Evolutionary conservation across 202 grass and related monocot genomes (phyloP).

Genomic region (Carex sylvatica): DNA sequence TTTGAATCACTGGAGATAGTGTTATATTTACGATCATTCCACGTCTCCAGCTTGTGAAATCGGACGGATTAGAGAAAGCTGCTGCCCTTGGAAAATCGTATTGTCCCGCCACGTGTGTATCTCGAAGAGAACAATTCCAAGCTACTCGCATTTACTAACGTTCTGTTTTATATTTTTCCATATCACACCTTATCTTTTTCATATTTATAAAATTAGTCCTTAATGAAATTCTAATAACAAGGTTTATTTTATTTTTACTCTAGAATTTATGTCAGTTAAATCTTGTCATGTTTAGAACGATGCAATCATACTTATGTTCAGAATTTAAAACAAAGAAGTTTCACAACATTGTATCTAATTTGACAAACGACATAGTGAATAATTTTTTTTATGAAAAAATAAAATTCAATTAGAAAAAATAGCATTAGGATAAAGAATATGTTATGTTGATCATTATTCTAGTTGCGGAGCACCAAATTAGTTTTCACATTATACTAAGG

Average conservation of each 20-base stretch:
- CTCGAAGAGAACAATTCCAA: background rate
- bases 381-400: background rate
- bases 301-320: too few species aligned
- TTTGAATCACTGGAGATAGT: background rate
- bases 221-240: background rate
- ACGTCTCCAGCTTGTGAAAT: background rate
- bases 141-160: background rate
- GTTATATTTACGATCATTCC: background rate
- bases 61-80: background rate
- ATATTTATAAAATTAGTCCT: background rate
- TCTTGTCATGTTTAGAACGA: too few species aligned
- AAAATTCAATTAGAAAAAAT: background rate
- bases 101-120: conserved; percentile 18
- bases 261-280: background rate
- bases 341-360: background rate
- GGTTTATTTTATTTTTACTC: background rate
- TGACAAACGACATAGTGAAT: background rate
- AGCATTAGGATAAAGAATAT: too few species aligned
- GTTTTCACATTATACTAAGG: background rate
- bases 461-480: too few species aligned
- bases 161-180: background rate
- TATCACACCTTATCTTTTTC: background rate
- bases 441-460: too few species aligned
- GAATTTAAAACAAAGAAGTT: too few species aligned
- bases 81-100: background rate